phyloP scores from a whole-genome alignment of 2,329 filamentous ascomycete genomes.

The Fusarium illudens region DNA sequence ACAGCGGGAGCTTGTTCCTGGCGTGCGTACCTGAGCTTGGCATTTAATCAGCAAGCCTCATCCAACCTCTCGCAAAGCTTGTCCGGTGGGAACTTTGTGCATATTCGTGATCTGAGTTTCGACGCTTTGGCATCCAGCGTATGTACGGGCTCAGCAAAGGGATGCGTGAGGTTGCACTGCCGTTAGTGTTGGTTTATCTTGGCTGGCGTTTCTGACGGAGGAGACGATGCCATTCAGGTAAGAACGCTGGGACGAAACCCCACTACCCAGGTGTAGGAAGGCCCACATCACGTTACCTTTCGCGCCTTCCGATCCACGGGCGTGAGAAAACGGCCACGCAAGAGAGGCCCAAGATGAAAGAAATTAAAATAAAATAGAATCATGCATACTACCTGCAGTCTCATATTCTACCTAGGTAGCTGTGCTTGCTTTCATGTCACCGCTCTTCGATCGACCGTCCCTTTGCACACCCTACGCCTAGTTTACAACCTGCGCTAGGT shows the following conservation, averaged over 20 bases:
- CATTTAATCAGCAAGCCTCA: slow-evolving; percentile 21
- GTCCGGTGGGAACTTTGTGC: background rate
- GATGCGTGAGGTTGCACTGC: slow-evolving; percentile 17
- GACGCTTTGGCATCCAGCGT: slow-evolving; percentile 12
- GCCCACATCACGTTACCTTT: slow-evolving; percentile 34
- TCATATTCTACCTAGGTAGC: background rate
- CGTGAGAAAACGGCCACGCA: background rate
- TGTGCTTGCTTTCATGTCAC: background rate
- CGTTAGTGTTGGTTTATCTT: slow-evolving; percentile 12
- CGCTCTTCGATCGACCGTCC: background rate
- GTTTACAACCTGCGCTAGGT: background rate
- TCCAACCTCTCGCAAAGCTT: slow-evolving; percentile 13
- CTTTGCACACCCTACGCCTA: background rate
- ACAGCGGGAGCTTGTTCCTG: slow-evolving; percentile 28
- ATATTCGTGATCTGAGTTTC: background rate
- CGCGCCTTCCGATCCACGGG: slow-evolving; percentile 27
- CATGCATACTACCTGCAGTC: background rate
- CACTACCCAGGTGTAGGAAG: slow-evolving; percentile 17
- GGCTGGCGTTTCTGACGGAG: slow-evolving; percentile 34
- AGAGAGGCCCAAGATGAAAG: background rate
- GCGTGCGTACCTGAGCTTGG: slow-evolving; percentile 33
- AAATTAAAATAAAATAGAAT: slow-evolving; percentile 1
- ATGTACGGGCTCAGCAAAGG: background rate
- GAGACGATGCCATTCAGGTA: slow-evolving; percentile 16
- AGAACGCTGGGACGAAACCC: slow-evolving; percentile 12